A percentile compares a stretch with the other conserved stretches of the same genome.
Evolutionary conservation across 495 filamentous ascomycete species (phyloP).

Genomic region (Pseudevernia furfuracea): DNA sequence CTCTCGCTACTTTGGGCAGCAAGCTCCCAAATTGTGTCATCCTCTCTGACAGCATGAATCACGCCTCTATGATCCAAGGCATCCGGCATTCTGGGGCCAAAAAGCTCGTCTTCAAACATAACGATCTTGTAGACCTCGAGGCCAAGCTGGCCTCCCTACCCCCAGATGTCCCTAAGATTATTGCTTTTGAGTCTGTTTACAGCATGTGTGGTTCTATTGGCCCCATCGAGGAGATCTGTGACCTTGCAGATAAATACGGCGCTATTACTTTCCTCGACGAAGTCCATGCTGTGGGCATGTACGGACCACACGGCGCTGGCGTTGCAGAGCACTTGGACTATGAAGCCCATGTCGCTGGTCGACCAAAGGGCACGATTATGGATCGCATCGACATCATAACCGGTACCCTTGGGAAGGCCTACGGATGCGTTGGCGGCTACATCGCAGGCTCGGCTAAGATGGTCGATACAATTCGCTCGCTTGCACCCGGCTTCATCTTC

Average conservation of each 20-base stretch:
- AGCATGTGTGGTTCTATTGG: constrained; percentile 98
- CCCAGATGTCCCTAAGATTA: constrained; percentile 82
- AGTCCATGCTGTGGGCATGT: constrained; percentile 98
- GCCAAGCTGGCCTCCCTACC: constrained; percentile 83
- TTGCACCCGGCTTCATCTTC: constrained; percentile 97
- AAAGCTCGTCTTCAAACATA: constrained; percentile 98
- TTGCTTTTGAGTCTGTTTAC: constrained; percentile 97
- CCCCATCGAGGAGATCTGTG: constrained; percentile 90
- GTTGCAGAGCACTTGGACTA: constrained; percentile 97
- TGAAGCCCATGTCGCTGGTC: constrained; percentile 51
- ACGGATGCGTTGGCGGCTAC: constrained; percentile 95
- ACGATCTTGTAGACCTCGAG: constrained; percentile 85
- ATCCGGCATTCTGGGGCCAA: constrained; percentile 93
- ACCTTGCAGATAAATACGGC: constrained; percentile 94
- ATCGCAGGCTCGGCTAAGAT: constrained; percentile 84
- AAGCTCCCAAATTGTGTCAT: constrained; percentile 96
- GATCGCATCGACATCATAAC: constrained; percentile 97
- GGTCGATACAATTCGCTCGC: constrained; percentile 90
- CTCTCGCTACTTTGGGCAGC: constrained; percentile 87
- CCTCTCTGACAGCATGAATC: constrained; percentile 88
- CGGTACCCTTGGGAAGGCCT: constrained; percentile 93
- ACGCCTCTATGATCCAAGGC: constrained; percentile 98
- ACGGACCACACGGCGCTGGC: constrained; percentile 90
- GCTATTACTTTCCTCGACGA: constrained; percentile 96
- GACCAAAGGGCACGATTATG: constrained; percentile 76